These are phyloP conservation scores for Clarkia xantiana DNA, from an alignment of 345 rosid species.

Conservation along the genomic window DNA sequence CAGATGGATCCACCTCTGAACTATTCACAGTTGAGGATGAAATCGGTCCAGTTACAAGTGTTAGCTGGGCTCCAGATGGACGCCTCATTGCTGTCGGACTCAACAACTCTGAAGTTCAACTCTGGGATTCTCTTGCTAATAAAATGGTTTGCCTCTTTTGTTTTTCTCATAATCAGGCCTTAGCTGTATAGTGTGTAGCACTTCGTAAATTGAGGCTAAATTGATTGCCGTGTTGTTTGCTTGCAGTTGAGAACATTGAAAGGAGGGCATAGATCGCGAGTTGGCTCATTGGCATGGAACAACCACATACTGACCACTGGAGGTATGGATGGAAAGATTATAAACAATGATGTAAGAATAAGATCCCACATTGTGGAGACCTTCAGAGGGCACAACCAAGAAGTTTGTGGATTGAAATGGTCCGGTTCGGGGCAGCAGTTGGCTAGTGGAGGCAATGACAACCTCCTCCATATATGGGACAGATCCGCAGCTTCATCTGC, in stretches of 20 bases:
- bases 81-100: conserved; percentile 20
- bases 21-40: conserved; percentile 34
- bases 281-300: conserved; percentile 30
- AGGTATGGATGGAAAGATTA: conserved; percentile 18
- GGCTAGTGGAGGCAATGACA: conserved; percentile 34
- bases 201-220: too few relatives aligned
- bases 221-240: too few relatives aligned
- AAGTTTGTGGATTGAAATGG: conserved; percentile 34
- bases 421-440: conserved; percentile 22
- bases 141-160: neutral
- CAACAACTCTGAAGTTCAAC: conserved; percentile 22
- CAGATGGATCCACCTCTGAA: conserved; percentile 30
- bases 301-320: conserved; percentile 11
- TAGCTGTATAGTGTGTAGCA: too few relatives aligned
- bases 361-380: conserved; percentile 17
- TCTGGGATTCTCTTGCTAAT: conserved; percentile 13
- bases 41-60: conserved; percentile 13
- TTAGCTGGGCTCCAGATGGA: conserved; percentile 24
- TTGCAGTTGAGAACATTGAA: conserved; percentile 11
- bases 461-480: conserved; percentile 27
- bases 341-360: conserved; percentile 24
- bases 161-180: too few relatives aligned
- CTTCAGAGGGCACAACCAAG: conserved; percentile 24
- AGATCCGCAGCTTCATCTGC: conserved; percentile 17
- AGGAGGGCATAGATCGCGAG: conserved; percentile 19